Base-by-base conservation (phyloP, 2,329 filamentous ascomycete genomes). In the Hymenoscyphus fructigenus region DNA sequence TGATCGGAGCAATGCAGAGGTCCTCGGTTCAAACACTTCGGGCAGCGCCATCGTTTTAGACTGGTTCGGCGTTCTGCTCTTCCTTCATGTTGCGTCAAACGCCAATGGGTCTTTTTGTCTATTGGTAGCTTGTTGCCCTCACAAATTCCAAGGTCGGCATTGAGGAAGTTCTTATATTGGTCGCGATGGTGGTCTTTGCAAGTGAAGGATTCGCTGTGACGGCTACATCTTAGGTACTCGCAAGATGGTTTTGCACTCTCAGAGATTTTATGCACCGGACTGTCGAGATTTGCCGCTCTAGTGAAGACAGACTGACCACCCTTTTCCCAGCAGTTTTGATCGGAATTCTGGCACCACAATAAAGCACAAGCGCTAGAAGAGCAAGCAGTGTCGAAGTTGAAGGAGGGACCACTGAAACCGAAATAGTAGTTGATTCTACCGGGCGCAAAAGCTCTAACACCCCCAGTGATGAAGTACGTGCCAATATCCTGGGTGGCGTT, bases 121-220 rank as follows among this genome's bases (percentile, higher is more conserved):
- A 47, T 44, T 36, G 41, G n/a, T n/a, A 44, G 17, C 20, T 68
- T 69, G 6, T 58, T 63, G 20, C 64, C 57, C 32, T 69, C 73
- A 5, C 65, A 69, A 1, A 28, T 60, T 0, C 70, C 71, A 17
- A 76, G 60, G 62, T 81, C 78, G 55, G 79, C 75, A 38, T 80
- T 78, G 67, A 84, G 82, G 63, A 77, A 82, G 61, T 81, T 79
- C 29, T 81, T 73, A 44, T 81, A 71, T 66, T 84, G 82, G 65
- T 83, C 81, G 20, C 77, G 74, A 58, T 80, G 76, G 69, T 84
- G 82, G 65, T 84, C 82, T 61, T 78, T 77, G 9, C 82, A 73
- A 1, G 76, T 79, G 66, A 84, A 84, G 0, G 80, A 77, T 17
- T 72, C 68, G 0, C 65, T 61, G 0, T 70, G 69, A 1, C 77